Conservation (phyloP, 345 rosid species). For the Brassica nigra region DNA sequence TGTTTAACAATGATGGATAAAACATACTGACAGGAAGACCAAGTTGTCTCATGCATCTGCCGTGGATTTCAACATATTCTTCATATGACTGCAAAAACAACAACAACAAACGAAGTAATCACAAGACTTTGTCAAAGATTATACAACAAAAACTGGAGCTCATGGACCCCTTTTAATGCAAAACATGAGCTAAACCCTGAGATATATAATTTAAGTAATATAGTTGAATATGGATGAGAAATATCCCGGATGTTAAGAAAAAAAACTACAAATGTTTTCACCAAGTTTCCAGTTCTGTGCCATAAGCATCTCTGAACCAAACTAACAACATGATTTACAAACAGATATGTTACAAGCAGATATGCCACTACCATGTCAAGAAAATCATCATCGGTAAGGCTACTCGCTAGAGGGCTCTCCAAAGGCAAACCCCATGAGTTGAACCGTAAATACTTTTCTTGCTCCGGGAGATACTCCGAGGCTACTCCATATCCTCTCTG, state of each 20-base stretch:
- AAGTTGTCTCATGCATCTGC: constrained; percentile 66
- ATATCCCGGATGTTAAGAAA: constrained; percentile 3
- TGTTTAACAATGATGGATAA: constrained; percentile 10
- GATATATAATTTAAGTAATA: background rate
- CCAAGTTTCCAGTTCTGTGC: constrained; percentile 28
- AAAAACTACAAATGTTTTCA: constrained; percentile 29
- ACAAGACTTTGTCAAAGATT: constrained; percentile 33
- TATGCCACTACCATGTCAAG: constrained; percentile 80
- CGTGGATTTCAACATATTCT: constrained; percentile 83
- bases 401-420: constrained; percentile 81
- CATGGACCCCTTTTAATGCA: constrained; percentile 8
- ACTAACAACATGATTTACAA: constrained; percentile 37
- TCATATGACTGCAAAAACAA: constrained; percentile 80
- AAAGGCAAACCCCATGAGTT: constrained; percentile 76
- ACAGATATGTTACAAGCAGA: constrained; percentile 33
- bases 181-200: constrained; percentile 13
- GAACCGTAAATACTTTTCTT: constrained; percentile 50
- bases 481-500: constrained; percentile 50
- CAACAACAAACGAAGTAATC: constrained; percentile 12
- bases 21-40: constrained; percentile 67
- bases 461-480: constrained; percentile 46
- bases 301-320: constrained; percentile 8
- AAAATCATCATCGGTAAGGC: constrained; percentile 84
- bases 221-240: background rate
- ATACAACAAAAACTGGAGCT: constrained; percentile 10